Conservation (phyloP, 208 protist genomes). For the Cochliopodium minus region DNA sequence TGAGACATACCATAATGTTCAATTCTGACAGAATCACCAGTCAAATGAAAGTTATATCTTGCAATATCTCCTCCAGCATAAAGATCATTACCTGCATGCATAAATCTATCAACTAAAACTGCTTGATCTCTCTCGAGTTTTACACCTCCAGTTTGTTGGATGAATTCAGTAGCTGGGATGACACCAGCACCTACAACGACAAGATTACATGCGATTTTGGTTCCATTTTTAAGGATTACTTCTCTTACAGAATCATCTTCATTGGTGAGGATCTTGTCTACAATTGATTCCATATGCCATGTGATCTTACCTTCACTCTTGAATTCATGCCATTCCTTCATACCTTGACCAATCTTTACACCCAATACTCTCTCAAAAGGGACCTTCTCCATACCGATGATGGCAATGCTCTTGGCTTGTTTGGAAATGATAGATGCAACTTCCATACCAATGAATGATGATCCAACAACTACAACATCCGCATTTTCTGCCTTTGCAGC, state of each 20-base stretch:
- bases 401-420: too few species aligned
- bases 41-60: neutral
- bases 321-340: neutral
- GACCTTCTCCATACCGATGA: neutral
- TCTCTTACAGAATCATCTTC: neutral
- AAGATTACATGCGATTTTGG: neutral
- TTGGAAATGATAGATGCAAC: too few species aligned
- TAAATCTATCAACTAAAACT: neutral
- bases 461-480: too few species aligned
- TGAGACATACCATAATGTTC: neutral
- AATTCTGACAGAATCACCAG: neutral
- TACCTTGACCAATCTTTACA: neutral
- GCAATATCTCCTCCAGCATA: neutral
- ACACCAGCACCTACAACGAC: neutral
- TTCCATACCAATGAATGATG: too few species aligned
- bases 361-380: neutral
- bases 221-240: neutral
- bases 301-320: neutral
- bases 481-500: too few species aligned
- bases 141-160: neutral
- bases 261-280: too few species aligned
- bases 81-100: neutral
- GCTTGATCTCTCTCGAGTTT: neutral
- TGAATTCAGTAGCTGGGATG: neutral
- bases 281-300: too few species aligned